Conservation (phyloP, 805 yeast genomes). For the Cyberlindnera bimundalis region DNA sequence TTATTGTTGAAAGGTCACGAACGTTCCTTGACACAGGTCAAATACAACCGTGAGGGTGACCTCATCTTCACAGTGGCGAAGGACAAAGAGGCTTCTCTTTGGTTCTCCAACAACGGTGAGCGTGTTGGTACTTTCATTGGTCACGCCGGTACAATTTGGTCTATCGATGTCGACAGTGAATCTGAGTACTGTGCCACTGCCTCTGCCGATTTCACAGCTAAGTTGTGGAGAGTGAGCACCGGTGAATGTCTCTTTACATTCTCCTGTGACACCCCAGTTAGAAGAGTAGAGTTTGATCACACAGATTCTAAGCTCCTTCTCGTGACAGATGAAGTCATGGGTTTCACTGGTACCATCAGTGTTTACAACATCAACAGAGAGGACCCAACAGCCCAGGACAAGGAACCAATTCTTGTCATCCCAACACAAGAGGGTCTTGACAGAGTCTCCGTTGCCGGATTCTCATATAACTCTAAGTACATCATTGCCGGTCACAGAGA, state of each 20-base stretch:
- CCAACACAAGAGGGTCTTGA: conserved; percentile 55
- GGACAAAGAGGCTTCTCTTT: conserved; percentile 84
- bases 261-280: conserved; percentile 79
- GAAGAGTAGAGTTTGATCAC: conserved; percentile 83
- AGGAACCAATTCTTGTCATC: conserved; percentile 58
- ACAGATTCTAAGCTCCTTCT: conserved; percentile 65
- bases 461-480: conserved; percentile 72
- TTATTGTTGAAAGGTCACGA: conserved; percentile 87
- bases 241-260: conserved; percentile 76
- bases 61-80: conserved; percentile 87
- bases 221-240: conserved; percentile 77
- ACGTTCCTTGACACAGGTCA: conserved; percentile 96
- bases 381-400: conserved; percentile 42
- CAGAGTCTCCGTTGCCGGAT: conserved; percentile 79
- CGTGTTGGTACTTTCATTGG: conserved; percentile 88
- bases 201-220: conserved; percentile 82
- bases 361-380: conserved; percentile 60
- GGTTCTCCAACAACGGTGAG: conserved; percentile 96
- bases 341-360: conserved; percentile 71
- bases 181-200: conserved; percentile 80
- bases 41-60: conserved; percentile 94
- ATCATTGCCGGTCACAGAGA: conserved; percentile 87
- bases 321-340: conserved; percentile 91
- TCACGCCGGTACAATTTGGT: conserved; percentile 93
- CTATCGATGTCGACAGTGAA: conserved; percentile 77